phyloP scores from a whole-genome alignment of 805 yeast genomes.

The Deakozyma indianensis region DNA sequence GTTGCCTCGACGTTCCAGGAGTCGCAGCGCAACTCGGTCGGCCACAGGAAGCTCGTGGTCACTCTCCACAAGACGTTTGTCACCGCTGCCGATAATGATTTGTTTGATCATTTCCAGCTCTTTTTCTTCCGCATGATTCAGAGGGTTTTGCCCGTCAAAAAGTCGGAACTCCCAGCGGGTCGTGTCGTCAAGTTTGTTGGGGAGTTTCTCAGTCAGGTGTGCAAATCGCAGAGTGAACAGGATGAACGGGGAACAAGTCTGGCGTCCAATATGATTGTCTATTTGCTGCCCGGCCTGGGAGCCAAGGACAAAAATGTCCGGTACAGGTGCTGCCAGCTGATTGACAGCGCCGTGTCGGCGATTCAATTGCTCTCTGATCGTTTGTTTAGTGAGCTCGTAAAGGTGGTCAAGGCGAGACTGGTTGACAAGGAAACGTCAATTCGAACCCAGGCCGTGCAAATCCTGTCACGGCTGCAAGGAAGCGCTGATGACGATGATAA shows the following conservation, averaged over 20 bases:
- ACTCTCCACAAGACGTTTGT: conserved; percentile 29
- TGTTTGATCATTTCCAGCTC: background rate
- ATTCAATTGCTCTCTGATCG: conserved; percentile 66
- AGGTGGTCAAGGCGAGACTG: conserved; percentile 46
- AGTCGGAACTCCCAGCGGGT: conserved; percentile 72
- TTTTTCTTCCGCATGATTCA: conserved; percentile 48
- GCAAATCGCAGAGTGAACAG: conserved; percentile 59
- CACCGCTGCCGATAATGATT: background rate
- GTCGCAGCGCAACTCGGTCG: conserved; percentile 58
- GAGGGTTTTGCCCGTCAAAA: conserved; percentile 57
- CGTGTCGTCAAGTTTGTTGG: conserved; percentile 93
- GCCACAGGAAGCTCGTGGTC: conserved; percentile 62
- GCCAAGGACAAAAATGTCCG: conserved; percentile 67
- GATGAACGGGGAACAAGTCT: background rate
- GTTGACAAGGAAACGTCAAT: conserved; percentile 57
- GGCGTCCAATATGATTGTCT: background rate
- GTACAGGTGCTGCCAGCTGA: conserved; percentile 61
- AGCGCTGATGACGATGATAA: conserved; percentile 28
- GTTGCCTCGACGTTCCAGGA: conserved; percentile 59
- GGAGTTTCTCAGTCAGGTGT: conserved; percentile 49
- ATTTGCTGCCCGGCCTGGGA: conserved; percentile 62
- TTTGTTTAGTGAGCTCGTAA: conserved; percentile 46
- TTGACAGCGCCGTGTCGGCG: conserved; percentile 56
- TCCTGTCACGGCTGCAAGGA: conserved; percentile 65
- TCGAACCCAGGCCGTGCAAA: conserved; percentile 71